Evolutionary conservation across 306 rosid genomes (phyloP).

Genomic region (Biancaea sappan): DNA sequence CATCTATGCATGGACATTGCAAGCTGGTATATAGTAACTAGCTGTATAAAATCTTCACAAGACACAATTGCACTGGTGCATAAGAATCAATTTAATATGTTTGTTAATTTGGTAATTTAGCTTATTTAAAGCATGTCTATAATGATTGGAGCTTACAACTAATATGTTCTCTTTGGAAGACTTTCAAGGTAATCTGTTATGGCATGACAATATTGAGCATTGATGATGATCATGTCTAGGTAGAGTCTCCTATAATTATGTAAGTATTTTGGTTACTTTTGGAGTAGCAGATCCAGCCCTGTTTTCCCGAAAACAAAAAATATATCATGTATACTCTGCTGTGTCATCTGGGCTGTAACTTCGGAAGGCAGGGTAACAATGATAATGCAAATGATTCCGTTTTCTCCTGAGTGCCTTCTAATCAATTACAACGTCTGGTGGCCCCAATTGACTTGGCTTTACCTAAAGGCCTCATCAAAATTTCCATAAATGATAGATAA

Average conservation of each 20-base stretch:
- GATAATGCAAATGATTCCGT: slow-evolving; percentile 10
- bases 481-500: slow-evolving; percentile 4
- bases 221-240: not conserved
- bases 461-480: slow-evolving; percentile 18
- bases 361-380: not conserved
- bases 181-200: not conserved
- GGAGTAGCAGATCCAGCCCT: not conserved
- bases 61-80: not conserved
- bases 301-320: not conserved
- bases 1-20: not conserved
- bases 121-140: not conserved
- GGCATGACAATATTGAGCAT: not conserved
- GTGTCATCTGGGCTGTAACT: not conserved
- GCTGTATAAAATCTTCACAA: not conserved
- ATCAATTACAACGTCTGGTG: slow-evolving; percentile 23
- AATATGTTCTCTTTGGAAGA: not conserved
- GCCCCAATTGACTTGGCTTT: slow-evolving; percentile 10
- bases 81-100: not conserved
- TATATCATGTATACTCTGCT: not conserved
- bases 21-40: not conserved
- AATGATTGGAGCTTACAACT: too few species aligned
- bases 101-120: not conserved
- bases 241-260: not conserved
- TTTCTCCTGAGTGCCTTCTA: slow-evolving; percentile 8
- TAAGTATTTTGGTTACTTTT: not conserved